Conservation (phyloP, 768 basidiomycete species). For the Pleurotus pulmonarius region DNA sequence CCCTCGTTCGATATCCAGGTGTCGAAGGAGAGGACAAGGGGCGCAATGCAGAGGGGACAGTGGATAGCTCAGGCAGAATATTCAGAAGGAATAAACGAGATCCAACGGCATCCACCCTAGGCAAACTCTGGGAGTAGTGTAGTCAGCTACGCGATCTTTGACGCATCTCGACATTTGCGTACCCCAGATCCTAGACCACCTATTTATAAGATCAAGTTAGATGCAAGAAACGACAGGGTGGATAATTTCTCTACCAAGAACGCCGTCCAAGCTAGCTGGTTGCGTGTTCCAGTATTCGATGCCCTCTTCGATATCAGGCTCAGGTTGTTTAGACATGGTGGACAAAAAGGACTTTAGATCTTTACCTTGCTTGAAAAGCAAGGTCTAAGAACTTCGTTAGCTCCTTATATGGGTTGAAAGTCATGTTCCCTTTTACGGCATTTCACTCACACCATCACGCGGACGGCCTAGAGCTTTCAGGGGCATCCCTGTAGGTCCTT, state of each 20-base stretch:
- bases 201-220: slow-evolving; percentile 4
- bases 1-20: slow-evolving; percentile 45
- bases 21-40: slow-evolving; percentile 31
- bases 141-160: not conserved
- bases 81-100: slow-evolving; percentile 85
- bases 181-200: slow-evolving; percentile 50
- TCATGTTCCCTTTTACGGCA: too few relatives aligned
- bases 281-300: slow-evolving; percentile 85
- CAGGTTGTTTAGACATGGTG: slow-evolving; percentile 18
- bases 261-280: slow-evolving; percentile 81
- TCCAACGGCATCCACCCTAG: slow-evolving; percentile 85
- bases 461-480: too few relatives aligned
- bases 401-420: too few relatives aligned
- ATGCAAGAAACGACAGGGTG: slow-evolving; percentile 13
- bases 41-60: slow-evolving; percentile 69
- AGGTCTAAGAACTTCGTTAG: too few relatives aligned
- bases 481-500: too few relatives aligned
- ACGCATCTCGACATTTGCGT: slow-evolving; percentile 17
- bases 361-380: too few relatives aligned
- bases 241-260: slow-evolving; percentile 53
- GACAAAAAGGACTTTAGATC: not conserved
- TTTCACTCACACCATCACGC: too few relatives aligned
- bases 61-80: slow-evolving; percentile 75
- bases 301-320: slow-evolving; percentile 68
- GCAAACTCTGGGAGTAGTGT: slow-evolving; percentile 60